Conservation (phyloP, 768 basidiomycete genomes). For the Epithele typhae region DNA sequence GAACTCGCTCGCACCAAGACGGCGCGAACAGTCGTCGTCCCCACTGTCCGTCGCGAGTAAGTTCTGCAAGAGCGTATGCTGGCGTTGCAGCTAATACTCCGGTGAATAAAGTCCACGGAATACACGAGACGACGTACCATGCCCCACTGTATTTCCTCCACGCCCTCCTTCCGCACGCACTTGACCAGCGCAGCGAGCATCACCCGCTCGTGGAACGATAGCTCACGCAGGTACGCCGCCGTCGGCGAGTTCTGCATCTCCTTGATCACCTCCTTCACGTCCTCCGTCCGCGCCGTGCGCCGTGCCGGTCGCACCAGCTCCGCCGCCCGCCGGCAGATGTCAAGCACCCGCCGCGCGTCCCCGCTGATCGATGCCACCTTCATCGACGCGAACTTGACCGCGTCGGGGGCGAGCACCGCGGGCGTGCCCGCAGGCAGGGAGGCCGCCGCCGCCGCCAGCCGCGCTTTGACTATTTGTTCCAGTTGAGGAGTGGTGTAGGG, state of each 20-base stretch:
- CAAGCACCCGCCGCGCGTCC: conserved; percentile 89
- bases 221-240: conserved; percentile 74
- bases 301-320: conserved; percentile 61
- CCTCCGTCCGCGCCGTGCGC: conserved; percentile 56
- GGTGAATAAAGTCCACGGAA: conserved; percentile 39
- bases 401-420: conserved; percentile 60
- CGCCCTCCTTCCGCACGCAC: conserved; percentile 77
- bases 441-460: conserved; percentile 59
- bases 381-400: conserved; percentile 81
- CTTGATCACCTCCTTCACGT: conserved; percentile 75
- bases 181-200: conserved; percentile 83
- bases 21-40: conserved; percentile 38
- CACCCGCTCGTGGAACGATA: conserved; percentile 84
- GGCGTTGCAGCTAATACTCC: conserved; percentile 67
- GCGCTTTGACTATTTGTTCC: conserved; percentile 80
- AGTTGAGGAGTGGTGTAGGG: conserved; percentile 81
- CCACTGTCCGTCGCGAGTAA: conserved; percentile 43
- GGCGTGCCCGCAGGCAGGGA: conserved; percentile 37
- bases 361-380: conserved; percentile 80
- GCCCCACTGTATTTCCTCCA: conserved; percentile 88
- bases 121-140: no score
- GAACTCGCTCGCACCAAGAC: conserved; percentile 62
- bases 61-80: conserved; percentile 68
- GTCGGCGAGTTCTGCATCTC: conserved; percentile 91
- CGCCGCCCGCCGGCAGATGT: conserved; percentile 88